Conservation (phyloP, 164 flowering plant species). For the Chimonanthus praecox region DNA sequence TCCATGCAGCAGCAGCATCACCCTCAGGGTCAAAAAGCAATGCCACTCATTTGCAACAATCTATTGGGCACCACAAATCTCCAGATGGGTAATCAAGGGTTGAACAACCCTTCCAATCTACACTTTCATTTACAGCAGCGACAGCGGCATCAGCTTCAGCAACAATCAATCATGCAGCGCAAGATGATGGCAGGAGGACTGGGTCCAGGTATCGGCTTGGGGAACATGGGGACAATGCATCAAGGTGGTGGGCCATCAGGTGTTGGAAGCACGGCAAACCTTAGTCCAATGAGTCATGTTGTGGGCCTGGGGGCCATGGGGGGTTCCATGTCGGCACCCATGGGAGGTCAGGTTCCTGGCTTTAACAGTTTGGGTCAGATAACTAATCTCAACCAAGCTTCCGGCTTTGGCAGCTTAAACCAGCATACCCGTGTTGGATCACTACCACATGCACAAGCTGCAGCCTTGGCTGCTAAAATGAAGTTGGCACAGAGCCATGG, state of each 20-base stretch:
- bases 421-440: conserved; percentile 40
- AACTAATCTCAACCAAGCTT: conserved; percentile 32
- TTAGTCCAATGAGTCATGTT: conserved; percentile 37
- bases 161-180: conserved; percentile 11
- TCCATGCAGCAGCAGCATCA: conserved; percentile 34
- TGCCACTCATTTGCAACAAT: conserved; percentile 7
- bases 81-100: conserved; percentile 6
- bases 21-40: conserved; percentile 21
- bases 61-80: conserved; percentile 1
- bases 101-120: not conserved
- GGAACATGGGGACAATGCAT: conserved; percentile 5
- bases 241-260: conserved; percentile 10
- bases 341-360: conserved; percentile 43
- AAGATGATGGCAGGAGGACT: conserved; percentile 17
- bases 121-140: conserved; percentile 19
- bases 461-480: conserved; percentile 30
- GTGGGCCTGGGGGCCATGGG: conserved; percentile 61
- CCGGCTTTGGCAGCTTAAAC: conserved; percentile 36
- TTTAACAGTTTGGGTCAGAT: conserved; percentile 54
- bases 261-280: conserved; percentile 32
- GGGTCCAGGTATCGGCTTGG: conserved; percentile 5
- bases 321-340: conserved; percentile 48
- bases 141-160: conserved; percentile 10
- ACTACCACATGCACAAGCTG: conserved; percentile 32
- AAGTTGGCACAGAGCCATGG: conserved; percentile 30